Conservation (phyloP, 345 rosid genomes). For the Citrus inodora region DNA sequence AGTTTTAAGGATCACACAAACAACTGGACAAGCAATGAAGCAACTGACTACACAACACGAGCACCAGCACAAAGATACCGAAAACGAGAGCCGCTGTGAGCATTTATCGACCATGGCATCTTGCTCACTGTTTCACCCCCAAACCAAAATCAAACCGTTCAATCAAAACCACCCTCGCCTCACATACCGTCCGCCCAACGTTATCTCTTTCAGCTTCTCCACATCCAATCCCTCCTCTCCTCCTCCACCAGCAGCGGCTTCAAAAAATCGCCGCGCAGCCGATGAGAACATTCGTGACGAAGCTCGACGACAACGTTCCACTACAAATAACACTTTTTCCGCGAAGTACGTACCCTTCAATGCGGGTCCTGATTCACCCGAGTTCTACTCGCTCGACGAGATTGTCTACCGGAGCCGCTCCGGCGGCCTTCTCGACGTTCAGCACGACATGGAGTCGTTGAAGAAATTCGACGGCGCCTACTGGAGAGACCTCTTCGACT, state of each 20-base stretch:
- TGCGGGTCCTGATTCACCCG: constrained; percentile 45
- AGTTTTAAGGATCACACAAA: neutral
- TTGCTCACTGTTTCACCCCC: constrained; percentile 25
- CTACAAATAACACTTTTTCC: constrained; percentile 38
- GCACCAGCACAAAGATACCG: neutral
- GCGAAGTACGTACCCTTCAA: constrained; percentile 81
- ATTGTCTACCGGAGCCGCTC: constrained; percentile 81
- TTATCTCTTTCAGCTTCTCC: constrained; percentile 38
- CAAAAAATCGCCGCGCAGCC: constrained; percentile 36
- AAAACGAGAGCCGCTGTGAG: neutral
- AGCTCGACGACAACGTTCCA: constrained; percentile 59
- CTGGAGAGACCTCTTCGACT: constrained; percentile 78
- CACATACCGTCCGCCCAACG: constrained; percentile 10
- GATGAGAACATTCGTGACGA: constrained; percentile 64
- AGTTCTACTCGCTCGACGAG: constrained; percentile 82
- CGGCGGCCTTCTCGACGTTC: constrained; percentile 78
- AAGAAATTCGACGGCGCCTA: constrained; percentile 63
- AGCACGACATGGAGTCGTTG: constrained; percentile 76
- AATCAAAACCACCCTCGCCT: constrained; percentile 18
- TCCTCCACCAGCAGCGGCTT: constrained; percentile 9
- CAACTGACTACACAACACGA: too few species aligned
- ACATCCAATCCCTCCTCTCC: constrained; percentile 23
- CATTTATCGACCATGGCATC: constrained; percentile 34
- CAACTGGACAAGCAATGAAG: too few species aligned
- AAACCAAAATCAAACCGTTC: constrained; percentile 26